A percentile compares a stretch with the other conserved stretches of the same genome.
Conservation (phyloP, 176 grass and related monocot genomes). For the Ensete ventricosum region DNA sequence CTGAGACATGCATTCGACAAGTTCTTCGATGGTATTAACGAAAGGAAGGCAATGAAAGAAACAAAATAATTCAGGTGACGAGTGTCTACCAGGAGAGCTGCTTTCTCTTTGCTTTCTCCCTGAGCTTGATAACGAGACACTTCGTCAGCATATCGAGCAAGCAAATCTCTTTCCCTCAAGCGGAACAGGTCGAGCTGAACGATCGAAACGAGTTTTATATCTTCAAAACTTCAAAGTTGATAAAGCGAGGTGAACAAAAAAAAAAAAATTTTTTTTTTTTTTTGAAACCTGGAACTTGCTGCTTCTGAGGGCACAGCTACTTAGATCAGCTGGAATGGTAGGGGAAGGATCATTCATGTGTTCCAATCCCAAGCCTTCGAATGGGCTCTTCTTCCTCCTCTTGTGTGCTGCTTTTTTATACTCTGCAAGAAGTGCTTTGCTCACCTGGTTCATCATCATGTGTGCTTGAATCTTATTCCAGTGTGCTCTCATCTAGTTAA, state of each 20-base stretch:
- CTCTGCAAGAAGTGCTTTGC: constrained; percentile 82
- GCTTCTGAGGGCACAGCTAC: constrained; percentile 51
- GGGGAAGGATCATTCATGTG: constrained; percentile 78
- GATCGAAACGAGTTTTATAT: neutral
- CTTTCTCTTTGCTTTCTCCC: constrained; percentile 63
- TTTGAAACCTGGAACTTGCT: constrained; percentile 46
- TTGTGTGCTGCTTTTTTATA: constrained; percentile 46
- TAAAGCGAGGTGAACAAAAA: neutral
- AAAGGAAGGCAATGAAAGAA: neutral
- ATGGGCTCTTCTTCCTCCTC: constrained; percentile 57
- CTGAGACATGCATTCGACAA: constrained; percentile 26
- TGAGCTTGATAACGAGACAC: constrained; percentile 41
- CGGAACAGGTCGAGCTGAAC: constrained; percentile 63
- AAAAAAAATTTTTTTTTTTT: too few species aligned
- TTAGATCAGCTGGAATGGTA: constrained; percentile 53
- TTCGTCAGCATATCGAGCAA: constrained; percentile 46
- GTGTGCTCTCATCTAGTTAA: neutral
- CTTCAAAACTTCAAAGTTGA: neutral
- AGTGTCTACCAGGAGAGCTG: constrained; percentile 62
- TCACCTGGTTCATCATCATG: constrained; percentile 48
- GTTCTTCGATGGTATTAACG: neutral
- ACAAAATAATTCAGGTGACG: neutral
- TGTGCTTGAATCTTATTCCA: constrained; percentile 7
- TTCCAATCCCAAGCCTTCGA: constrained; percentile 71
- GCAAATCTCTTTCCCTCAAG: constrained; percentile 79